A percentile compares a stretch with the other conserved stretches of the same genome.
phyloP scores from a whole-genome alignment of 2,329 filamentous ascomycete genomes.

The Sphaceloma murrayae region DNA sequence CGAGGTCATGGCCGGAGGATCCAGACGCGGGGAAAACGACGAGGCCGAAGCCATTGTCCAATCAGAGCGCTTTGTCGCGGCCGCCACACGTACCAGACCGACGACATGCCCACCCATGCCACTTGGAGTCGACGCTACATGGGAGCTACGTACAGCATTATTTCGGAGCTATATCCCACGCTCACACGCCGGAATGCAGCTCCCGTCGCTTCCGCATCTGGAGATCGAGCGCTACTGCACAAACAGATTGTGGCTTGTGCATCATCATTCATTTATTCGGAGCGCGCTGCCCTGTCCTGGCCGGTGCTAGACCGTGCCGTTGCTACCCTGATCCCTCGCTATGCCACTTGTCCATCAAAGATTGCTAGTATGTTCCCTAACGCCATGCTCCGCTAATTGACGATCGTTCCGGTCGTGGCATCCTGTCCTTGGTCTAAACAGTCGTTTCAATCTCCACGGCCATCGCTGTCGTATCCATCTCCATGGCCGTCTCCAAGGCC shows the following conservation, averaged over 20 bases:
- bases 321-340: background rate
- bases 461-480: background rate
- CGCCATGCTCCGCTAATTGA: background rate
- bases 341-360: no score
- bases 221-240: slow-evolving; percentile 9
- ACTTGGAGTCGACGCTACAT: no score
- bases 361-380: no score
- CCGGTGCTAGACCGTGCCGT: background rate
- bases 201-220: slow-evolving; percentile 14
- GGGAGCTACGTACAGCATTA: no score
- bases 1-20: slow-evolving; percentile 1
- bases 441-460: slow-evolving; percentile 2
- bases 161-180: slow-evolving; percentile 2
- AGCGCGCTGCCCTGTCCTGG: slow-evolving; percentile 1
- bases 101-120: no score
- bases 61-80: no score
- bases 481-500: no score
- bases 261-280: slow-evolving; percentile 3
- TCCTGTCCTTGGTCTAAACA: no score
- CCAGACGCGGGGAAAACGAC: slow-evolving; percentile 10
- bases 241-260: slow-evolving; percentile 11
- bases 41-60: background rate
- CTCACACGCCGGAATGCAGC: background rate
- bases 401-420: no score
- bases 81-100: no score